Percentiles rank a stretch among this genome's conserved stretches.
Conservation (phyloP, 1,139 yeast genomes). For the Torulaspora globosa region DNA sequence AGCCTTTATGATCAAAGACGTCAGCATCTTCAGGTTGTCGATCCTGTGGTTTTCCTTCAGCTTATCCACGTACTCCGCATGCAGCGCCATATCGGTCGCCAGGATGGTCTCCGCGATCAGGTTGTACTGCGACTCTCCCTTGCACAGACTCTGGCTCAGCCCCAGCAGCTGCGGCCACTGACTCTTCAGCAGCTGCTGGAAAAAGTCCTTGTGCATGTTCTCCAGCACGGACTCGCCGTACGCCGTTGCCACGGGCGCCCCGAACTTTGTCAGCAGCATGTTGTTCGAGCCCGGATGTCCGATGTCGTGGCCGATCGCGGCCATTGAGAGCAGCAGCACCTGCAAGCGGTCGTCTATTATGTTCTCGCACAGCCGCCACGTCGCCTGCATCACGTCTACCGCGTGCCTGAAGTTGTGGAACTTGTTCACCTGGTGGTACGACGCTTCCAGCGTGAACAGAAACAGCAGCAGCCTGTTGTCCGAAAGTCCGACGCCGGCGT, state of each 20-base stretch:
- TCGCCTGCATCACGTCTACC: conserved; percentile 89
- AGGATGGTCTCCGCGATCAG: conserved; percentile 45
- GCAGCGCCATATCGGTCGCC: conserved; percentile 95
- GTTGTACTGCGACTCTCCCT: conserved; percentile 14
- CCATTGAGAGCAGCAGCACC: conserved; percentile 48
- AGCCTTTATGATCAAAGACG: conserved; percentile 75
- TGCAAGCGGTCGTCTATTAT: conserved; percentile 17
- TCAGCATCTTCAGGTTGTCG: conserved; percentile 42
- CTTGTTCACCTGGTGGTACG: conserved; percentile 78
- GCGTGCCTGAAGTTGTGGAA: conserved; percentile 97
- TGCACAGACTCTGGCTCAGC: conserved; percentile 8
- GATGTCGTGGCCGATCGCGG: conserved; percentile 92
- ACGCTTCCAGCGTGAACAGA: conserved; percentile 47
- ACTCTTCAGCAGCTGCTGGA: conserved; percentile 53
- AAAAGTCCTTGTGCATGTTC: conserved; percentile 75
- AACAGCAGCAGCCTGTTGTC: conserved; percentile 28
- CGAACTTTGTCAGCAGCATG: conserved; percentile 56
- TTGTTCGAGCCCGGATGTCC: conserved; percentile 96
- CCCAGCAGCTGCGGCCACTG: conserved; percentile 57
- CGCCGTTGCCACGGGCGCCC: conserved; percentile 62
- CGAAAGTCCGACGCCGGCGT: conserved; percentile 19
- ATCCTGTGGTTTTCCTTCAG: conserved; percentile 18
- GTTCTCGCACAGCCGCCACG: conserved; percentile 37
- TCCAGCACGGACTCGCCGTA: conserved; percentile 74
- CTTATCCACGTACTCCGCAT: conserved; percentile 59